Base-by-base conservation (phyloP, 192 early-diverging fungal genomes). In the Coemansia sp. region DNA sequence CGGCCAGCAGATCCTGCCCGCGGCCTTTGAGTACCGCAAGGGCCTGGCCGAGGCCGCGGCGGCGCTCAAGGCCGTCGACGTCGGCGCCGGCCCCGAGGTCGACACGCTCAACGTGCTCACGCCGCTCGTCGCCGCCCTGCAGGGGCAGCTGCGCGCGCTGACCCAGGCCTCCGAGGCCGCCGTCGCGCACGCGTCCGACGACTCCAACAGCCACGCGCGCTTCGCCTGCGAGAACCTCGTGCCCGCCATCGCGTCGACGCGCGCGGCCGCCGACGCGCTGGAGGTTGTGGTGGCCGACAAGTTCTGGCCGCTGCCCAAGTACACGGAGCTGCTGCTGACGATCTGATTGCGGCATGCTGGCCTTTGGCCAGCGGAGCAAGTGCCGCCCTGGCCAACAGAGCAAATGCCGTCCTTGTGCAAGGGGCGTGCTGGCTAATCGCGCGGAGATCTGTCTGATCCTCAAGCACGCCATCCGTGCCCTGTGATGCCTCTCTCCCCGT, bases 291-390 rank as follows among this genome's bases (percentile, higher is more conserved):
- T 90, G 38, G 85, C 88, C 23, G 92, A 97, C 83, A 94, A 92
- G 85, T 83, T 79, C 78, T 99, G 94, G 92, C 92, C 92, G 25
- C 86, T 90, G 71, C 96, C 96, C 75, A 95, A 93, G 80, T 98
- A 98, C 83, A 85, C 87, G 25, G 93, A 98, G 81, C 84, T 98
- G 35, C 79, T 94, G 51, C 84, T 89, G 49, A 86, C 80, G 21
- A 68, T 86, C 53, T 84, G 75, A 80, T 11, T 2, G 5, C 26
- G 27, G 25, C 8, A 47, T 33, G 3, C 22, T 46, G 2, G 4
- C 23, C 3, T 13, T 23, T 38, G 19, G n/a, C n/a, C n/a, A n/a
- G n/a, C n/a, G n/a, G n/a, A n/a, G n/a, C n/a, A n/a, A n/a, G n/a
- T n/a, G n/a, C n/a, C n/a, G n/a, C n/a, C n/a, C n/a, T n/a, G n/a